Evolutionary conservation across 164 flowering plant species (phyloP), one percentile per base, ranked within the genome.

Genomic region (Malania oleifera): DNA sequence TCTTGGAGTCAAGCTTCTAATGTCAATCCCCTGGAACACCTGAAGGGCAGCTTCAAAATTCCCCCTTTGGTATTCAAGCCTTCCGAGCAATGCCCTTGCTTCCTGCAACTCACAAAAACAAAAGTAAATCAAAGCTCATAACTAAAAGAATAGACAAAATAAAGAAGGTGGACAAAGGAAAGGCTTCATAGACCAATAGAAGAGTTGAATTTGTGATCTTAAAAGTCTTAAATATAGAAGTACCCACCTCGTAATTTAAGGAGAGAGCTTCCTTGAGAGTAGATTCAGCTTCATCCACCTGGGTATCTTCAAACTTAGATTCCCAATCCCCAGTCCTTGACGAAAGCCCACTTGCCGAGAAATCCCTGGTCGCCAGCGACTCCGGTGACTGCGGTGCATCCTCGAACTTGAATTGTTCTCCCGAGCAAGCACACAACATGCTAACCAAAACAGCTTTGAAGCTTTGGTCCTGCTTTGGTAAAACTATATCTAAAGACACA

Each of bases 401-500:
- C 49, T 93, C 99, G n/a, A 90, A 79, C 67, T 79, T 90, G 76
- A 86, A 86, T 62, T 88, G 96, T 81, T 93, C 97, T 7, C 99
- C 95, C 4, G 99, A 93, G 75, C 99, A 93, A 75, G 97, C 92
- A 65, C 97, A 93, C 95, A 93, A 57, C 99, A 93, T 89, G 40
- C 66, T 80, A 45, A 49, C 71, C 54, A 37, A 43, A 59, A 57
- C 19, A 15, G 50, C 26, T 22, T 23, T 46, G 13, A 23, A 48
- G 54, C 37, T 24, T 28, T 29, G 38, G 43, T 64, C 70, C 55
- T 44, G 55, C 34, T 19, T 63, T 40, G 13, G 57, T 27, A 24
- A 52, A 19, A 59, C 43, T 38, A 52, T 46, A 51, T 54, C 39
- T 23, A 2, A 17, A 34, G 45, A 26, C 7, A 38, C 39, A 41